Evolutionary conservation across 75 land plant species (phyloP), one percentile per base, ranked within the genome.

Genomic region (Cupressus sempervirens): DNA sequence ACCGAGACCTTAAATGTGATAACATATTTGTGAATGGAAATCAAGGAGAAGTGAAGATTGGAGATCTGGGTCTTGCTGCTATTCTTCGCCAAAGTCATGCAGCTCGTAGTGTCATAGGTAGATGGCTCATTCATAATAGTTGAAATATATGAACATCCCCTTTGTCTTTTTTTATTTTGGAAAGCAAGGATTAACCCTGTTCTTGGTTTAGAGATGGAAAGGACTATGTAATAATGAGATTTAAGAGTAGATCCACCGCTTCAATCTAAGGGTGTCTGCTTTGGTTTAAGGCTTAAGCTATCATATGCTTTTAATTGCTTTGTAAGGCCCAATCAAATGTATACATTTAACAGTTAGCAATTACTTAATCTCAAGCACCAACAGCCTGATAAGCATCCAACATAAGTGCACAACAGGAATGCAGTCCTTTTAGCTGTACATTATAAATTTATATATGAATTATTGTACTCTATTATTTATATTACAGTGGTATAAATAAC

Each of bases 11-110:
- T 65, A 94, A 90, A 80, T 94, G 94, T 85, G 95, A 94, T 72
- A 91, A 93, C 83, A 91, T 94, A 29, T 94, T 94, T 90, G 90
- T 94, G 30, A 94, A 94, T 86, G 94, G 94, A 7, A 92, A 93
- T 76, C 86, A 79, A 38, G 95, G 95, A 43, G 90, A 94, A 73
- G 93, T 94, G 14, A 94, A 94, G 58, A 89, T 94, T 91, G 94
- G 94, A 70, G 94, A 93, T 74, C 86, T 93, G 74, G 95, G 94
- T 4, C 72, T 91, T 29, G 94, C 94, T 76, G 82, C 86, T 32
- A 86, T 90, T 6, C 75, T 93, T 83, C 92, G 86, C 14, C 89
- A 90, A 56, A 84, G 89, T 53, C 90, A 89, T 83, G 87, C 85
- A 70, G 93, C 94, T 45, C 93, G 67, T 18, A 90, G 88, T 87